phyloP scores from a whole-genome alignment of 345 rosid species.

The Adansonia digitata region DNA sequence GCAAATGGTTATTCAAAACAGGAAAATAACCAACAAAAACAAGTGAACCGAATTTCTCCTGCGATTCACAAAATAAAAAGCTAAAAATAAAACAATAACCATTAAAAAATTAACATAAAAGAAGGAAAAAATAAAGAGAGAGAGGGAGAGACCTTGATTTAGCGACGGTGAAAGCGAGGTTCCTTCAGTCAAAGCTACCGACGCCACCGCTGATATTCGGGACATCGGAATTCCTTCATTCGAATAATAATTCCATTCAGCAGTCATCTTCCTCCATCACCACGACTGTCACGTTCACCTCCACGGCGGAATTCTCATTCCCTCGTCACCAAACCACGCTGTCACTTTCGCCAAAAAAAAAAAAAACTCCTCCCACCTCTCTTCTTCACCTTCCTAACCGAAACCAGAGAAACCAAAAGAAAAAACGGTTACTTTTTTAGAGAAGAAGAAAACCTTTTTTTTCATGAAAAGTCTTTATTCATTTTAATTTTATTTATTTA shows the following conservation, averaged over 20 bases:
- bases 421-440: not conserved
- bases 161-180: slow-evolving; percentile 61
- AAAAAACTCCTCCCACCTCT: not conserved
- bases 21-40: not conserved
- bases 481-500: not conserved
- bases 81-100: not conserved
- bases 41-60: not conserved
- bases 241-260: slow-evolving; percentile 69
- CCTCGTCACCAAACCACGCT: not conserved
- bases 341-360: slow-evolving; percentile 9
- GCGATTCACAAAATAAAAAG: too few relatives aligned
- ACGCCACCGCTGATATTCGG: slow-evolving; percentile 15
- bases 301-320: slow-evolving; percentile 23
- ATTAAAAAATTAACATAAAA: slow-evolving; percentile 8
- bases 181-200: slow-evolving; percentile 26
- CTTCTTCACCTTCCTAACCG: slow-evolving; percentile 1
- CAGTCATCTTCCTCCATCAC: slow-evolving; percentile 40
- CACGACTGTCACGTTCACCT: slow-evolving; percentile 28
- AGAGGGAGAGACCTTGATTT: slow-evolving; percentile 43
- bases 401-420: slow-evolving; percentile 9
- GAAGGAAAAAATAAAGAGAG: not conserved
- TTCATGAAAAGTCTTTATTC: not conserved
- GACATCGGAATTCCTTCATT: slow-evolving; percentile 73
- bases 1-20: slow-evolving; percentile 20
- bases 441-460: slow-evolving; percentile 1